phyloP scores from a whole-genome alignment of 2,329 filamentous ascomycete genomes.

The Tolypocladium amazonense region DNA sequence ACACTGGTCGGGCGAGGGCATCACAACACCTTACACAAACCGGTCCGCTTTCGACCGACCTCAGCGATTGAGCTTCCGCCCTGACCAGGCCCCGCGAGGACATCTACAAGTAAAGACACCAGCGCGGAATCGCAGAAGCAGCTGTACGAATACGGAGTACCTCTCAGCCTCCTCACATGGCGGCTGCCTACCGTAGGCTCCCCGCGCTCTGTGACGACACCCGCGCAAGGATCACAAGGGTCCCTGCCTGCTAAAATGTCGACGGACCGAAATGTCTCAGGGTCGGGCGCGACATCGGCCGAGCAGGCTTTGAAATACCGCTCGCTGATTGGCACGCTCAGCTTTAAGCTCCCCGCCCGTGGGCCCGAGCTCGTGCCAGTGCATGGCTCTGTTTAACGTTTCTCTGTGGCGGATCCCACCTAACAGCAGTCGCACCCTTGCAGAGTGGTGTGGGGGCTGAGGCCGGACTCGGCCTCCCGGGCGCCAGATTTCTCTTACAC shows the following conservation, averaged over 20 bases:
- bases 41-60: neutral
- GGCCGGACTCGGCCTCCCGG: constrained; percentile 14
- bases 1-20: neutral
- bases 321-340: constrained; percentile 17
- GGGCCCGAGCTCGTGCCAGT: neutral
- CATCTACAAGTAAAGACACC: neutral
- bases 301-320: constrained; percentile 16
- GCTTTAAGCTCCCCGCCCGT: neutral
- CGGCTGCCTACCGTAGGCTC: neutral
- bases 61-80: neutral
- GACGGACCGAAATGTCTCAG: constrained; percentile 5
- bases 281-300: constrained; percentile 20
- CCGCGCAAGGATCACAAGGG: constrained; percentile 3
- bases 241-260: constrained; percentile 3
- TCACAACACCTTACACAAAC: neutral
- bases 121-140: neutral
- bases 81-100: neutral
- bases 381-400: constrained; percentile 1
- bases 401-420: neutral
- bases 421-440: constrained; percentile 3
- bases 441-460: constrained; percentile 14
- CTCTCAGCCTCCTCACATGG: neutral
- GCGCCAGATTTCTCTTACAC: constrained; percentile 24
- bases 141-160: no score
- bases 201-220: constrained; percentile 4